phyloP scores from a whole-genome alignment of 2,329 filamentous ascomycete genomes.

The Neofusicoccum cordaticola region DNA sequence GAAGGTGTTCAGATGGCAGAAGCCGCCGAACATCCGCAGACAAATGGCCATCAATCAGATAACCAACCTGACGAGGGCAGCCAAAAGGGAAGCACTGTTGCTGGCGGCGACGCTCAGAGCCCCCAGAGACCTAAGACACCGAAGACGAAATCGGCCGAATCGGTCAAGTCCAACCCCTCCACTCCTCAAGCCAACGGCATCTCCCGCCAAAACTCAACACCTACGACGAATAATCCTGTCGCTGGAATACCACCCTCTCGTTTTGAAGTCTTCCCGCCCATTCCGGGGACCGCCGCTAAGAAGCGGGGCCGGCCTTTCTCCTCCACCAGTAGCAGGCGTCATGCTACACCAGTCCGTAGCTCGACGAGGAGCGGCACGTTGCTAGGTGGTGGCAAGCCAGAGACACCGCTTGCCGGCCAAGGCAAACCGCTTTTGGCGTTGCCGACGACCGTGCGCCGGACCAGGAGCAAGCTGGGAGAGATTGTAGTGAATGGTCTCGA shows the following conservation, averaged over 20 bases:
- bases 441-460: constrained; percentile 33
- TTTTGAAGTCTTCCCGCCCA: constrained; percentile 75
- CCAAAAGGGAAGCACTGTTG: background rate
- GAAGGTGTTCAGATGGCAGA: constrained; percentile 43
- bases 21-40: background rate
- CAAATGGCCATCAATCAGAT: constrained; percentile 2
- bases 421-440: constrained; percentile 26
- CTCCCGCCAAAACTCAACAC: constrained; percentile 21
- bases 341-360: constrained; percentile 34
- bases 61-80: background rate
- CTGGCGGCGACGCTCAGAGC: background rate
- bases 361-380: constrained; percentile 31
- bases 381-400: constrained; percentile 27
- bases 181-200: constrained; percentile 13
- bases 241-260: constrained; percentile 63
- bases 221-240: constrained; percentile 10
- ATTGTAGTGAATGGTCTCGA: constrained; percentile 35
- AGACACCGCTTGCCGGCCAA: constrained; percentile 31
- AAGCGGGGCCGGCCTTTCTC: constrained; percentile 38
- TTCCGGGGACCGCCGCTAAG: constrained; percentile 48
- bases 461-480: constrained; percentile 44
- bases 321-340: constrained; percentile 29
- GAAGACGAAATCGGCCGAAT: background rate
- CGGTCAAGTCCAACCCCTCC: constrained; percentile 6
- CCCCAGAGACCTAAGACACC: constrained; percentile 11